A percentile compares a stretch with the other conserved stretches of the same genome.
These are phyloP conservation scores for Amoebophrya sp. DNA, from an alignment of 169 alveolate genomes.

Conservation along the genomic window DNA sequence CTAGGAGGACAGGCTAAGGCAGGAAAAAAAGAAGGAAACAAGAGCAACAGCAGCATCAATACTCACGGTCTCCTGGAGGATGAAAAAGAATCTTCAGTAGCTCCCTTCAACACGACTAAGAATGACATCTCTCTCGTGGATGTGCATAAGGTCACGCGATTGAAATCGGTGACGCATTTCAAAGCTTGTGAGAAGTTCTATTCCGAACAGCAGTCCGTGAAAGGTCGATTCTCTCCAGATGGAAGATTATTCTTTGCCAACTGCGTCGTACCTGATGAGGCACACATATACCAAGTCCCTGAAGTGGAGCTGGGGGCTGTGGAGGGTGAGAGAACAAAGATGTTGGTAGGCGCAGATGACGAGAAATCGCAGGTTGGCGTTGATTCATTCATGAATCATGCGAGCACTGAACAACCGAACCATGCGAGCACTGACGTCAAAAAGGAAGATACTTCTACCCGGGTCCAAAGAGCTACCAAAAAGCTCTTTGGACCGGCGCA, in stretches of 20 bases:
- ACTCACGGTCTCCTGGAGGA: too few relatives aligned
- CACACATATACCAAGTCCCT: not conserved
- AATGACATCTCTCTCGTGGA: not conserved
- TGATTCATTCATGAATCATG: too few relatives aligned
- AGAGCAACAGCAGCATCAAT: too few relatives aligned
- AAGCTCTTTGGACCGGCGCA: too few relatives aligned
- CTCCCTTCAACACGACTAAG: not conserved
- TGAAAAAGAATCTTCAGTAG: not conserved
- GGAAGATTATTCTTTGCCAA: not conserved
- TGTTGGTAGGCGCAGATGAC: too few relatives aligned
- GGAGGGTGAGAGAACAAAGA: too few relatives aligned
- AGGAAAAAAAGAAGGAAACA: not conserved
- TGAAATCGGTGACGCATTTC: not conserved
- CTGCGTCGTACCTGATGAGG: conserved; percentile 10
- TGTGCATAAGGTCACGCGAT: not conserved
- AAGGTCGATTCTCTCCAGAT: not conserved
- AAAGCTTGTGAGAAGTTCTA: conserved; percentile 12
- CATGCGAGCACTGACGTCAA: too few relatives aligned
- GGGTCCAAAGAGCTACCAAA: too few relatives aligned
- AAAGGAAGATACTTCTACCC: too few relatives aligned
- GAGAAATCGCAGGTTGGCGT: too few relatives aligned
- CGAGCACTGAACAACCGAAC: too few relatives aligned
- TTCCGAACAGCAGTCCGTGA: not conserved
- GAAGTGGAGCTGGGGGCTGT: too few relatives aligned
- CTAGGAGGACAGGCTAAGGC: not conserved